These are phyloP conservation scores for Gremmenia infestans DNA, from an alignment of 2,329 filamentous ascomycete species.

Conservation along the genomic window DNA sequence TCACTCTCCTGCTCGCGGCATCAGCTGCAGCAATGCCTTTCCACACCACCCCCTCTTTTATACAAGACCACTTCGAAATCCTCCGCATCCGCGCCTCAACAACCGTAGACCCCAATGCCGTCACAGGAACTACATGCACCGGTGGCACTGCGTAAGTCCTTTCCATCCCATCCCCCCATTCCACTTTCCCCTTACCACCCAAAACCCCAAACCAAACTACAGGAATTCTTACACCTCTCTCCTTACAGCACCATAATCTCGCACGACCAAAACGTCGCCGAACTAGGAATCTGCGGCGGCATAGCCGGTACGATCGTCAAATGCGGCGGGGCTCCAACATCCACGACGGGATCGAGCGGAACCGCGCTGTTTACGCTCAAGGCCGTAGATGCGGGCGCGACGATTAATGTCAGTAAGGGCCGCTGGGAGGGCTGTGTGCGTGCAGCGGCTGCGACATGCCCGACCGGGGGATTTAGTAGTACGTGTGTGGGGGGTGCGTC, in stretches of 20 bases:
- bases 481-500: slow-evolving; percentile 26
- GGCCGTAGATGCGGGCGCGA: slow-evolving; percentile 38
- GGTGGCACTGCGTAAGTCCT: slow-evolving; percentile 25
- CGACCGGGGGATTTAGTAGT: slow-evolving; percentile 19
- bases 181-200: slow-evolving; percentile 3
- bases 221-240: neutral
- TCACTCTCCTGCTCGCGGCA: slow-evolving; percentile 10
- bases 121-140: slow-evolving; percentile 32
- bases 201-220: neutral
- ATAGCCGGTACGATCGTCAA: slow-evolving; percentile 42
- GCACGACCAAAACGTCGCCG: slow-evolving; percentile 45
- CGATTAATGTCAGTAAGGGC: slow-evolving; percentile 49
- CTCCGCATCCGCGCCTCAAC: slow-evolving; percentile 21
- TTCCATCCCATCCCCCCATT: neutral
- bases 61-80: slow-evolving; percentile 24
- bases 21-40: slow-evolving; percentile 2
- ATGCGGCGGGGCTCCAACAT: slow-evolving; percentile 41
- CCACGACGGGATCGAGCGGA: slow-evolving; percentile 42
- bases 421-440: slow-evolving; percentile 50
- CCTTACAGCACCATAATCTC: slow-evolving; percentile 10
- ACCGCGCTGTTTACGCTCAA: slow-evolving; percentile 45
- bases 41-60: neutral
- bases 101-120: slow-evolving; percentile 27
- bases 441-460: slow-evolving; percentile 36
- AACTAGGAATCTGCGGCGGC: slow-evolving; percentile 45